Evolutionary conservation across 306 rosid species (phyloP), one percentile per base, ranked within the genome.

Genomic region (Lupinus albus): DNA sequence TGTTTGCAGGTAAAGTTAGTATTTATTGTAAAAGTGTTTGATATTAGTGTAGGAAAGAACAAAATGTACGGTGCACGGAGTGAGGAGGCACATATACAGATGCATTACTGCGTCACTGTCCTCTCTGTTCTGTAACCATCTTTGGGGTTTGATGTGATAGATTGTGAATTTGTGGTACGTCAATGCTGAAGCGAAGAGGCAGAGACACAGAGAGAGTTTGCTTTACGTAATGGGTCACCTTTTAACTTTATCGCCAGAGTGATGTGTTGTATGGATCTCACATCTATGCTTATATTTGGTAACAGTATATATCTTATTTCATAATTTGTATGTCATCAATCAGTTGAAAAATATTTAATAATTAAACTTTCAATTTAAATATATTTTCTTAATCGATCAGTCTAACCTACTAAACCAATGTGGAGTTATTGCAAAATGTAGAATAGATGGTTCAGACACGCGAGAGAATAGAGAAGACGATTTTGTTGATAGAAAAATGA

Each of bases 211-310:
- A 18, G n/a, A 6, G 68, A 35, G 53, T 45, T 71, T 71, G 65
- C 79, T 73, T 81, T 53, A 64, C 85, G 85, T 75, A 64, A 67
- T 41, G 71, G 55, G 38, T 21, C 46, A 75, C 70, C 64, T 8
- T 71, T 64, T 70, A 39, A 63, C 54, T 36, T 82, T 75, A 25
- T 78, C 62, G 74, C 78, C 52, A 45, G 65, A 7, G 8, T 5
- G 25, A 1, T 18, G 38, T 11, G 10, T 16, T 12, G 32, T 42
- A 7, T 46, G 36, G 8, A 35, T 39, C 60, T 66, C 71, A 11
- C 44, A 49, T 48, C 16, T 45, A 48, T 48, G 35, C 15, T 18
- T 9, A 13, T 21, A 20, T 20, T 54, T 54, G 60, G 36, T n/a
- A n/a, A n/a, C n/a, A n/a, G n/a, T n/a, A n/a, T n/a, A n/a, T n/a